Percentiles rank a stretch among this genome's conserved stretches.
These are phyloP conservation scores for Aspergillus sp. DNA, from an alignment of 2,329 filamentous ascomycete genomes.

Conservation along the genomic window DNA sequence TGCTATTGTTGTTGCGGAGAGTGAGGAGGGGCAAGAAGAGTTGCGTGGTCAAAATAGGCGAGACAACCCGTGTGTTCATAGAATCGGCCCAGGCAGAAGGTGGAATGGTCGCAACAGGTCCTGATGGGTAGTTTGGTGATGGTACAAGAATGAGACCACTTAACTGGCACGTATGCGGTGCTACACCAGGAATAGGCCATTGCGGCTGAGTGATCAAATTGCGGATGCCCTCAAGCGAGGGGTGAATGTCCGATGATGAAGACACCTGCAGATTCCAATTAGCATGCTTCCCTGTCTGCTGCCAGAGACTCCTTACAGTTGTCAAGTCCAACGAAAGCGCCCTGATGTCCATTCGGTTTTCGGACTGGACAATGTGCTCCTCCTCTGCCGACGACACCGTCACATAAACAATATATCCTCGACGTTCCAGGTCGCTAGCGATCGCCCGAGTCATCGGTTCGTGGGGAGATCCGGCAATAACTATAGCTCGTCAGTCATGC, in stretches of 20 bases:
- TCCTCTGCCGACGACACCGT: constrained; percentile 83
- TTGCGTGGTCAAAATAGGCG: constrained; percentile 83
- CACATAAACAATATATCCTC: constrained; percentile 90
- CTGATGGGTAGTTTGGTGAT: constrained; percentile 70
- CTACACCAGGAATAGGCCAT: constrained; percentile 68
- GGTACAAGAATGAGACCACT: constrained; percentile 81
- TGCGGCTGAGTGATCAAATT: constrained; percentile 69
- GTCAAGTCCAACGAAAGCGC: constrained; percentile 79
- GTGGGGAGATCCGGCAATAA: constrained; percentile 82
- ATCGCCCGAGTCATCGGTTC: constrained; percentile 80
- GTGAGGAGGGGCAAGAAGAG: constrained; percentile 77
- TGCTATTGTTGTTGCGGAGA: constrained; percentile 51
- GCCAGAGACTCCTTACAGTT: constrained; percentile 20
- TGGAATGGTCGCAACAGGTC: constrained; percentile 78
- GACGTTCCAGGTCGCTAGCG: constrained; percentile 78
- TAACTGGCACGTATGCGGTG: constrained; percentile 69
- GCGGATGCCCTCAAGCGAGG: constrained; percentile 68
- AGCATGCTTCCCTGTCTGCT: constrained; percentile 8
- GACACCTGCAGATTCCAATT: constrained; percentile 46
- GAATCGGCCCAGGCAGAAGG: constrained; percentile 82
- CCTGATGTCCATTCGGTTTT: constrained; percentile 76
- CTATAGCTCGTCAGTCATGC: constrained; percentile 35
- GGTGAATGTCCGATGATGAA: constrained; percentile 51
- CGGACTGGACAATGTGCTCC: constrained; percentile 69
- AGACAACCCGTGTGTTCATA: constrained; percentile 85